Base-by-base conservation (phyloP, 2,329 filamentous ascomycete species). In the Chrysoporthe deuterocubensis region DNA sequence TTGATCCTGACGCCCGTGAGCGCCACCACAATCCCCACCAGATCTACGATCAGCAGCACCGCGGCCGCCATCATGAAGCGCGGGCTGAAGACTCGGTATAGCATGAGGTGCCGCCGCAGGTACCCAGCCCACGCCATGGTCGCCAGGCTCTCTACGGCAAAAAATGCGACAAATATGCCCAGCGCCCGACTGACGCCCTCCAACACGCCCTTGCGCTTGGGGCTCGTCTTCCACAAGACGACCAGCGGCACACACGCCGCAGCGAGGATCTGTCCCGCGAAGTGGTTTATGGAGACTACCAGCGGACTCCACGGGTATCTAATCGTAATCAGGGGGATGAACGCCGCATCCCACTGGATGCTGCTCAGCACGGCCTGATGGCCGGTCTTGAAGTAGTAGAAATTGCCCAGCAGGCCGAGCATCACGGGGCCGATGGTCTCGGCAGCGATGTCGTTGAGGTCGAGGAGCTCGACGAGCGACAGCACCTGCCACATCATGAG, bases 371-470 rank as follows among this genome's bases (percentile, higher is more conserved):
- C 91, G 14, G 95, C 95, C 80, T 98, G 95, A 79, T 99, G 96
- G 70, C 96, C 96, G 0, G 96, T 99, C 77, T 97, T 97, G 88
- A 99, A 99, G 83, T 90, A 99, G 82, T 97, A 90, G 79, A 95
- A 97, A 74, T 92, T 93, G 69, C 94, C 96, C 0, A 99, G 87
- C n/a, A 98, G 81, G 13, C 90, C 95, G 37, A 98, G 87, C 71
- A 96, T 85, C 50, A 96, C 83, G 26, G 96, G 94, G 0, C 94
- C 95, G 73, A 98, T 91, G 7, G 93, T 85, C 57, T 89, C 89
- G 61, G 87, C 83, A 18, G 90, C 88, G 50, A 91, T 77, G 69
- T 80, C 77, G 75, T 88, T 86, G 72, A 88, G 81, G 75, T 91
- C 87, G 59, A 90, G 76, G 71, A 91, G 82, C 76, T 91, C 87